Evolutionary conservation across 2,329 filamentous ascomycete genomes (phyloP), one percentile per base, ranked within the genome.

Genomic region (Biscogniauxia marginata): DNA sequence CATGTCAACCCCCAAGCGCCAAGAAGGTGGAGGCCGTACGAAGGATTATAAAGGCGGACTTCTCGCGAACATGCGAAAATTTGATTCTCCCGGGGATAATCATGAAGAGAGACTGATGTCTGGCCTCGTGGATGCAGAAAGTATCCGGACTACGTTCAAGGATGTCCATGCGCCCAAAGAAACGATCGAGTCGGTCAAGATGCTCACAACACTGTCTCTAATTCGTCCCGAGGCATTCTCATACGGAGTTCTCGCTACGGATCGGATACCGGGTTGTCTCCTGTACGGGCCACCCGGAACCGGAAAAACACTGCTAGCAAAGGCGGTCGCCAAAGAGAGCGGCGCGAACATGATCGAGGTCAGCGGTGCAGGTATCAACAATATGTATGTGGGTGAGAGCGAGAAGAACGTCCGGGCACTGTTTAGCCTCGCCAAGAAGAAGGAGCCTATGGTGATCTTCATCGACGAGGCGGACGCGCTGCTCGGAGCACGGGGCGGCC

Each of bases 391-490:
- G 3, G 95, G 95, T 20, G 92, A 98, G 72, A 90, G 90, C 57
- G 95, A 99, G 76, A 98, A 98, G 80, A 96, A 96, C 69, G 90
- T 98, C 53, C 88, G 89, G 52, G 93, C 93, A 0, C 87, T 98
- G 44, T 99, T 99, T 75, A 89, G 86, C 0, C 80, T 98, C 0
- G 95, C 95, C 3, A 91, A 91, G 74, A 96, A 96, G 73, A 83
- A 97, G 7, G 88, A 89, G 1, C 95, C 95, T 0, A 93, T 93
- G 68, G 88, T 99, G 16, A 90, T 99, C 50, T 98, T 99, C 75
- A 91, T 99, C 60, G 95, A 99, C 68, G 95, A 99, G 75, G 95
- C 93, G 20, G 95, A 99, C 71, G 90, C 93, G 7, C 87, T 99
- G 49, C 89, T 99, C 54, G 90, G 90, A 22, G 87, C 89, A 16